Evolutionary conservation across 345 rosid genomes (phyloP).

Genomic region (Syzygium aqueum): DNA sequence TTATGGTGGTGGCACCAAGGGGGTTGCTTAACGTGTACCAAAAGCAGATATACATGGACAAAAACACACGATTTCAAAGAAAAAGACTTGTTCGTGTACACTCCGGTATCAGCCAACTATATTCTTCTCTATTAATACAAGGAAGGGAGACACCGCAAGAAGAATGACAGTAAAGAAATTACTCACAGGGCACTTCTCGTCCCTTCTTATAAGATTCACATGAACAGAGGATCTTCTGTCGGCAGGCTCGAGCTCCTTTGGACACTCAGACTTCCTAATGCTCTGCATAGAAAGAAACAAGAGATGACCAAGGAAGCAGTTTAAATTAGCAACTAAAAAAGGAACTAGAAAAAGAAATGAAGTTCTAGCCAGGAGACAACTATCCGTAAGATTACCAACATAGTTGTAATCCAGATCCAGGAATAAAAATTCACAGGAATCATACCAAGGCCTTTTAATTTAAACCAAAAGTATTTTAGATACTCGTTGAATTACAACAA

Average conservation of each 20-base stretch:
- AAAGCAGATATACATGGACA: background rate
- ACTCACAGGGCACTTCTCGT: slow-evolving; percentile 68
- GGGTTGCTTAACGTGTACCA: background rate
- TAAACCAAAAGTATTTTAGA: background rate
- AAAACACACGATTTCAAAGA: background rate
- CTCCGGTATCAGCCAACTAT: background rate
- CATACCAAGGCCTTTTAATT: background rate
- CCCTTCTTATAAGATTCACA: slow-evolving; percentile 80
- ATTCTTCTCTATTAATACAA: background rate
- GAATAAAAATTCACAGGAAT: background rate
- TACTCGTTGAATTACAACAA: background rate
- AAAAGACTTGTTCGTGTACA: background rate
- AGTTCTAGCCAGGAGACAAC: background rate
- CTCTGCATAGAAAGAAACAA: slow-evolving; percentile 34
- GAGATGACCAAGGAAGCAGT: background rate
- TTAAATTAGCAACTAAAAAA: background rate
- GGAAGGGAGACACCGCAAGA: background rate
- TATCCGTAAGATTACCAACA: background rate
- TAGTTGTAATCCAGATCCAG: background rate
- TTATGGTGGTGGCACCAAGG: background rate
- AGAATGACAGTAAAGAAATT: background rate
- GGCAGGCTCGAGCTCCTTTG: slow-evolving; percentile 89
- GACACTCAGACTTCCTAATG: slow-evolving; percentile 91
- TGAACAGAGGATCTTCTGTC: slow-evolving; percentile 74
- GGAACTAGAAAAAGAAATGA: background rate